Conservation (phyloP, 192 early-diverging fungal species). For the Coemansia reversa region DNA sequence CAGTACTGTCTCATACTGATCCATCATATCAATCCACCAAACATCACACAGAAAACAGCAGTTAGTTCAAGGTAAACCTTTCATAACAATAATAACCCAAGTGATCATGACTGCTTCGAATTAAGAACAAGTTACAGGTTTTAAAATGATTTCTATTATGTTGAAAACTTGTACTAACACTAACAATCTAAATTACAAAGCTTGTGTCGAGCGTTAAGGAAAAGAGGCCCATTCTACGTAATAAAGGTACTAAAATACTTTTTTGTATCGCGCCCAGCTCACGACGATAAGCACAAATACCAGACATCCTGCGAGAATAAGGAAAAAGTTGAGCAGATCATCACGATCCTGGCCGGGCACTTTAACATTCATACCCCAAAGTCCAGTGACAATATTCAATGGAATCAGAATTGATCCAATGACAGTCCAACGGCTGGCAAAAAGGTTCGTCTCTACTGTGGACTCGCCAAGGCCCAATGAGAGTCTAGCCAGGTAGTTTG, state of each 20-base stretch:
- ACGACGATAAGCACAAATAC: slow-evolving; percentile 34
- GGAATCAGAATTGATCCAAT: slow-evolving; percentile 87
- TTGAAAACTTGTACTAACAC: no score
- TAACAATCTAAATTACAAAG: no score
- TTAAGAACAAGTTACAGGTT: no score
- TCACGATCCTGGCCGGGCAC: slow-evolving; percentile 40
- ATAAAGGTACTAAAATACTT: slow-evolving; percentile 26
- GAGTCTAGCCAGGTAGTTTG: slow-evolving; percentile 70
- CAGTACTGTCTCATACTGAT: neutral
- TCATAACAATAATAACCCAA: no score
- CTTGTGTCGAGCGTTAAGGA: no score
- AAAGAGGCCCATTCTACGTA: no score
- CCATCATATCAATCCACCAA: neutral
- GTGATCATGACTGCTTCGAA: no score
- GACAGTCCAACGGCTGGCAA: slow-evolving; percentile 80
- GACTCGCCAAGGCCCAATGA: slow-evolving; percentile 66
- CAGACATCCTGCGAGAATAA: slow-evolving; percentile 34
- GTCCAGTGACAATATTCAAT: slow-evolving; percentile 81
- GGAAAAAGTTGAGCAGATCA: slow-evolving; percentile 26
- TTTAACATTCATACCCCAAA: slow-evolving; percentile 61
- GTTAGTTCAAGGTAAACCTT: no score
- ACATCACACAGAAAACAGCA: no score
- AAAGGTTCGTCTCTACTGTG: slow-evolving; percentile 77
- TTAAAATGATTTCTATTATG: no score
- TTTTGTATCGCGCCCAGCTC: slow-evolving; percentile 38